Evolutionary conservation across 148 eudicot species (phyloP).

Genomic region (Rhododendron williamsianum): DNA sequence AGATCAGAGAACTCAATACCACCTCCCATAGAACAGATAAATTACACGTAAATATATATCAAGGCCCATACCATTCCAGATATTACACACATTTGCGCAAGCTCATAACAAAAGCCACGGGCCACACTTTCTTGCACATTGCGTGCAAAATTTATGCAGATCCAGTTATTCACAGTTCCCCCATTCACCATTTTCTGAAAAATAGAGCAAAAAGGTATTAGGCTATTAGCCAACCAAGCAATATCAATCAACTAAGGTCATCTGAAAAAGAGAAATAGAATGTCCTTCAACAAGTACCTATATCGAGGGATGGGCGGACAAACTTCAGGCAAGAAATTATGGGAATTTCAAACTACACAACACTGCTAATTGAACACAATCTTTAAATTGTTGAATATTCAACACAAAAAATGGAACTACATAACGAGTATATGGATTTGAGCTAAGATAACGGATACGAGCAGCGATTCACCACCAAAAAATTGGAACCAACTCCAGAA

Average conservation of each 20-base stretch:
- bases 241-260: not conserved
- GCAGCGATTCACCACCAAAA: not conserved
- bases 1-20: not conserved
- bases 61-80: conserved; percentile 65
- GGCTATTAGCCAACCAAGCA: not conserved
- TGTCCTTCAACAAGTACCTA: not conserved
- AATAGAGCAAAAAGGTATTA: not conserved
- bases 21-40: not conserved
- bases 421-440: not conserved
- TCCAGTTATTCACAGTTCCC: conserved; percentile 60
- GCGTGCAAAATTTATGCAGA: conserved; percentile 70
- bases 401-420: not conserved
- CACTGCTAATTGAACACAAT: not conserved
- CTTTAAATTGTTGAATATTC: not conserved
- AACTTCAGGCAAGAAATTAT: not conserved
- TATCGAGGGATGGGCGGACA: not conserved
- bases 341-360: not conserved
- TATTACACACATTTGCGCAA: conserved; percentile 65
- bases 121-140: conserved; percentile 58
- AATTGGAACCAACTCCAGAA: not conserved
- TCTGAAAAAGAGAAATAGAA: not conserved
- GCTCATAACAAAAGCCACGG: conserved; percentile 57
- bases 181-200: conserved; percentile 88
- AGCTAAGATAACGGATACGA: no score
- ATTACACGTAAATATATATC: not conserved